A percentile compares a stretch with the other conserved stretches of the same genome.
Evolutionary conservation across 2,329 filamentous ascomycete genomes (phyloP).

Genomic region (Pseudocercospora musae): DNA sequence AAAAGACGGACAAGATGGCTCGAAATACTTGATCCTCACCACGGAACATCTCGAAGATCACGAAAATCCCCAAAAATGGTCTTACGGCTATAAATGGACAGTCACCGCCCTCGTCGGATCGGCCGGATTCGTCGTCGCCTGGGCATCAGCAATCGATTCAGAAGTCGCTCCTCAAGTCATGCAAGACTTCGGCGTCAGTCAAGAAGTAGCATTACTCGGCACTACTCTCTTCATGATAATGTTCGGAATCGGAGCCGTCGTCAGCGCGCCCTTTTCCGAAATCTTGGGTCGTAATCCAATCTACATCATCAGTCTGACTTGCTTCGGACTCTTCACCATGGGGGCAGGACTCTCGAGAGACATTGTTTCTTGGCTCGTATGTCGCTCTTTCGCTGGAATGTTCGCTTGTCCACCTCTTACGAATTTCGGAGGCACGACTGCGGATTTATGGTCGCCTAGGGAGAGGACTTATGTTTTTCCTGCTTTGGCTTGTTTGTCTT

Average conservation of each 20-base stretch:
- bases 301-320: conserved; percentile 20
- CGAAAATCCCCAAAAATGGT: conserved; percentile 8
- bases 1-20: background rate
- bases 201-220: conserved; percentile 7
- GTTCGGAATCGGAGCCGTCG: background rate
- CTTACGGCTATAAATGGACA: conserved; percentile 5
- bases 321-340: conserved; percentile 20
- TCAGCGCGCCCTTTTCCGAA: background rate
- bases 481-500: conserved; percentile 18
- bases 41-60: background rate
- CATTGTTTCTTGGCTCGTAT: conserved; percentile 22
- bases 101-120: conserved; percentile 5
- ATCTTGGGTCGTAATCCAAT: conserved; percentile 16
- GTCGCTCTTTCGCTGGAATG: conserved; percentile 27
- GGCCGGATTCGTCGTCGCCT: conserved; percentile 8
- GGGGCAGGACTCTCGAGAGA: conserved; percentile 23
- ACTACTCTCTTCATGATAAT: background rate
- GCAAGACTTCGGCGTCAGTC: conserved; percentile 10
- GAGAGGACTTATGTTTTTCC: conserved; percentile 25
- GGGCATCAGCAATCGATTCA: conserved; percentile 14
- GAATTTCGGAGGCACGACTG: conserved; percentile 25
- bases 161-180: conserved; percentile 5
- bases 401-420: conserved; percentile 25
- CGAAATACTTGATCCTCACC: background rate
- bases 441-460: conserved; percentile 25